These are phyloP conservation scores for Cryptococcus sp. DNA, from an alignment of 1,284 basidiomycete genomes.

Conservation along the genomic window DNA sequence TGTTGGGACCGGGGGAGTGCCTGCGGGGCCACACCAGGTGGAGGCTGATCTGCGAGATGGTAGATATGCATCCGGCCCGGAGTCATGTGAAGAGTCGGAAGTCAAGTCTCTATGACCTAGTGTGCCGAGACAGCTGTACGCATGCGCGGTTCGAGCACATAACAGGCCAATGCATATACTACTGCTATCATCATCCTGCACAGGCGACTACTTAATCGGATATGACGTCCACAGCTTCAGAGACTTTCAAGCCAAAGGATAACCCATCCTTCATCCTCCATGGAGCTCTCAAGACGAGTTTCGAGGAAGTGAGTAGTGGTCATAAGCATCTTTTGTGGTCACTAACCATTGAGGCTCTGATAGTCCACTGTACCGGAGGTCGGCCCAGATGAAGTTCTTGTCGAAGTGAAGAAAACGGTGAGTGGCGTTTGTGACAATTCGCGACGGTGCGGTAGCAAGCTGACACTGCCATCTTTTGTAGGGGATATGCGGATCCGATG, in stretches of 20 bases:
- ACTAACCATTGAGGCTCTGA: constrained; percentile 39
- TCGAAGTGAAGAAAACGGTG: constrained; percentile 88
- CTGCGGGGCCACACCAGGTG: no score
- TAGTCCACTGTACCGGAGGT: constrained; percentile 73
- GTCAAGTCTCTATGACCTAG: neutral
- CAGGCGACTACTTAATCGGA: no score
- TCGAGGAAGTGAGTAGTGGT: constrained; percentile 30
- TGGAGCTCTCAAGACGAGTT: constrained; percentile 40
- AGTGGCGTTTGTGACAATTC: constrained; percentile 25
- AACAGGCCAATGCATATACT: no score
- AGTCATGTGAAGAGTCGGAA: no score
- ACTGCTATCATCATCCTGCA: no score
- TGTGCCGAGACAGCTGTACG: neutral
- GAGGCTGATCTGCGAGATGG: no score
- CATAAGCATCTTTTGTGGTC: neutral
- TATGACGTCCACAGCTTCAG: constrained; percentile 1
- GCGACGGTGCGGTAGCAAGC: constrained; percentile 1
- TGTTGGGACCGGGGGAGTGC: no score
- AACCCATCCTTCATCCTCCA: constrained; percentile 51
- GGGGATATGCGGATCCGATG: constrained; percentile 91
- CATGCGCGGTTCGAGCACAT: no score
- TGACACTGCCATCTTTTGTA: constrained; percentile 8
- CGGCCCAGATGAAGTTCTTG: constrained; percentile 74
- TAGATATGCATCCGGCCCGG: no score
- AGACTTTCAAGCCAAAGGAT: constrained; percentile 36